Evolutionary conservation across 177 flowering plant species (phyloP), one percentile per base, ranked within the genome.

Genomic region (Vitis hybrid): DNA sequence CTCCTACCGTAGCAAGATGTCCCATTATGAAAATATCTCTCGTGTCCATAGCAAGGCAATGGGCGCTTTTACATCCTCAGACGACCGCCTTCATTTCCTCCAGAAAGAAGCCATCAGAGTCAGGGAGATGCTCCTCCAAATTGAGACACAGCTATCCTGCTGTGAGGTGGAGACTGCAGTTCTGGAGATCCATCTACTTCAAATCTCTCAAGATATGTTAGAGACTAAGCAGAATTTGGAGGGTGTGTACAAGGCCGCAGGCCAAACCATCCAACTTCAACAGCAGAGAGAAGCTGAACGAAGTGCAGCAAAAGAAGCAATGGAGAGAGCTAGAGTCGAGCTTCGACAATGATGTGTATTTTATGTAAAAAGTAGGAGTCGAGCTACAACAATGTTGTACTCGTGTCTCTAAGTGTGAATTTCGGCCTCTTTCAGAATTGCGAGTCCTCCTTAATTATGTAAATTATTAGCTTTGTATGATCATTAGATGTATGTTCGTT

Each of bases 251-350:
- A 50, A 10, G 49, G 59, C 62, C 55, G 74, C 64, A 5, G 68
- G 51, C 18, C 52, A 61, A 31, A 55, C 73, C 19, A 16, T 15
- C 45, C 45, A 62, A 58, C 62, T 16, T 3, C 5, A 14, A 11
- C 7, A 61, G 60, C 59, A 66, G 45, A 70, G 14, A 52, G 78
- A 70, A 66, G 65, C 15, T 1, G 71, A 72, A 49, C 66, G 19
- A 26, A 14, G 1, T 10, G 70, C 55, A 49, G 76, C 76, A 1
- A 56, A 65, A 51, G 71, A 58, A 16, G 76, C 68, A 63, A 65
- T 73, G 10, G 71, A 73, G 56, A 51, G 70, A 69, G 77, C 73
- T 1, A 69, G 51, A 52, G 1, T 22, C 39, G 65, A 64, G 55
- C 70, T 74, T 15, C 62, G 68, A 12, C 51, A 39, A 49, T 70